These are phyloP conservation scores for Lachnellula subtilissima DNA, from an alignment of 2,329 filamentous ascomycete genomes.

Conservation along the genomic window DNA sequence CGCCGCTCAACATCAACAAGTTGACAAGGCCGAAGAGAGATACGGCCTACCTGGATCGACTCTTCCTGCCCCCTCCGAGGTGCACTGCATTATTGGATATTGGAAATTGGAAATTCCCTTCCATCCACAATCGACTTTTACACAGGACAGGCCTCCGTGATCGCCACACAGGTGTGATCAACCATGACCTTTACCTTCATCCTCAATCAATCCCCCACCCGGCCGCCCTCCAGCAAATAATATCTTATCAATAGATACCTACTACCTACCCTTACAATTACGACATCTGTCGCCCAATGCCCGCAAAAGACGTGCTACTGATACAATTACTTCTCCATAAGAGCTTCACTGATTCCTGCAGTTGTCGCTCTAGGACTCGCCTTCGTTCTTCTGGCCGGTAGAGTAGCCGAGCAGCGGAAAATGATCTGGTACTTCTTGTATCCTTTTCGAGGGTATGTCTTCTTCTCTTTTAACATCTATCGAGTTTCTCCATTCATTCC, in stretches of 20 bases:
- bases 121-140: not conserved
- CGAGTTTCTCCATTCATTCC: too few species aligned
- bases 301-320: not conserved
- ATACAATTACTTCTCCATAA: not conserved
- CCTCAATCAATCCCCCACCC: not conserved
- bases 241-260: too few species aligned
- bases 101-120: too few species aligned
- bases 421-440: slow-evolving; percentile 78
- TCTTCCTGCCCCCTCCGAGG: too few species aligned
- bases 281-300: not conserved
- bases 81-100: too few species aligned
- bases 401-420: slow-evolving; percentile 16
- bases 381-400: slow-evolving; percentile 14
- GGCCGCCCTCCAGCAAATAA: too few species aligned
- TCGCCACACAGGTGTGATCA: not conserved
- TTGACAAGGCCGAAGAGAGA: too few species aligned
- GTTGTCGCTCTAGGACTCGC: slow-evolving; percentile 13
- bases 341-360: slow-evolving; percentile 16
- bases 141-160: not conserved
- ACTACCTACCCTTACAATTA: not conserved
- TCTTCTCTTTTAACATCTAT: not conserved
- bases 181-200: not conserved
- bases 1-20: too few species aligned
- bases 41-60: too few species aligned
- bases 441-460: slow-evolving; percentile 67